Evolutionary conservation across 2,329 filamentous ascomycete species (phyloP).

Genomic region (Epichloe scottii): DNA sequence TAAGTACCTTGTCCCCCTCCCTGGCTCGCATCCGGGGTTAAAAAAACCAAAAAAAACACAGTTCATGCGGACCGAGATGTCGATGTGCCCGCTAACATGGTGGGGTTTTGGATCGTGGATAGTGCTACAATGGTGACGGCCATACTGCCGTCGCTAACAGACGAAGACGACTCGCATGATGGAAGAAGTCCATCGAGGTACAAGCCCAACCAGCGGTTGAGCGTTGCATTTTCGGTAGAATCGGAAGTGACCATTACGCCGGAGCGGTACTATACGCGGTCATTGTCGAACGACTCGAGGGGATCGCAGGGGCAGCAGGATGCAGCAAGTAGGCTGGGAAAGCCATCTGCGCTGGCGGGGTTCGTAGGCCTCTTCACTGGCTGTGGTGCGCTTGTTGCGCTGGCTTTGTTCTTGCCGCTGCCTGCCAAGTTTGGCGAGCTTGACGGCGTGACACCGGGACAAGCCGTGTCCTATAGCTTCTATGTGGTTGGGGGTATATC

Average conservation of each 20-base stretch:
- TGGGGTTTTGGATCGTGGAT: not conserved
- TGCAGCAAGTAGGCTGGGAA: constrained; percentile 21
- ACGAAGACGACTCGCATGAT: constrained; percentile 27
- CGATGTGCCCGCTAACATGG: not conserved
- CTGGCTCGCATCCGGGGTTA: not conserved
- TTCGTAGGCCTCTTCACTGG: constrained; percentile 89
- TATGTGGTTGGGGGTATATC: constrained; percentile 72
- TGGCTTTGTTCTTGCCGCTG: constrained; percentile 73
- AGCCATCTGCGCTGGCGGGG: constrained; percentile 58
- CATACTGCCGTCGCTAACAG: constrained; percentile 63
- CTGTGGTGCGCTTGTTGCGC: constrained; percentile 75
- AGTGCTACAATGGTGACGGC: constrained; percentile 93
- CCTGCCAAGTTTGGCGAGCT: constrained; percentile 65
- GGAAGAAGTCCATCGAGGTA: constrained; percentile 14
- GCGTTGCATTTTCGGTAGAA: constrained; percentile 53
- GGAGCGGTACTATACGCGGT: constrained; percentile 40
- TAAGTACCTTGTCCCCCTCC: constrained; percentile 26
- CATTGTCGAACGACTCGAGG: constrained; percentile 18
- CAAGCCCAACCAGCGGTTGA: constrained; percentile 37
- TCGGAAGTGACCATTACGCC: constrained; percentile 68
- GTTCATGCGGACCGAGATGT: constrained; percentile 1
- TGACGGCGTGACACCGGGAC: constrained; percentile 56
- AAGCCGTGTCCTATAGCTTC: constrained; percentile 73
- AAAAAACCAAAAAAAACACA: not conserved
- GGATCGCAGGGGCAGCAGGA: constrained; percentile 8